Evolutionary conservation across 2,329 filamentous ascomycete species (phyloP).

Genomic region (Capronia americana): DNA sequence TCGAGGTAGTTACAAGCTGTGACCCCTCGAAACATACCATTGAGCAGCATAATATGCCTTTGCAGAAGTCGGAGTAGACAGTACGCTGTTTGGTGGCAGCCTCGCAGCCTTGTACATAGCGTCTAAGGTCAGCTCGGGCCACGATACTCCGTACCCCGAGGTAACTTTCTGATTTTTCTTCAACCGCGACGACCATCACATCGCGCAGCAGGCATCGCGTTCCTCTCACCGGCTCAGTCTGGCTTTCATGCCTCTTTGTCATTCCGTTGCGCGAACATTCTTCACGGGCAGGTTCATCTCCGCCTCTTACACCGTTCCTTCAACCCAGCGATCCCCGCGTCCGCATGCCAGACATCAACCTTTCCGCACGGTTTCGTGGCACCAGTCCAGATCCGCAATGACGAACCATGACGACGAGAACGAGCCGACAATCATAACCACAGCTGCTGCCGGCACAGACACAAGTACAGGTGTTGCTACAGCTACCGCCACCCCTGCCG

Average conservation of each 20-base stretch:
- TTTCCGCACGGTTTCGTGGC: not conserved
- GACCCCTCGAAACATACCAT: not conserved
- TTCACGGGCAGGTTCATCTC: constrained; percentile 29
- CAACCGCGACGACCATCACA: not conserved
- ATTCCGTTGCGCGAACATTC: not conserved
- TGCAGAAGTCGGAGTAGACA: not conserved
- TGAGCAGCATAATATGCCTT: not conserved
- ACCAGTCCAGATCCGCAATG: not conserved
- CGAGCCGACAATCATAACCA: not conserved
- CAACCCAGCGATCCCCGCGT: not conserved
- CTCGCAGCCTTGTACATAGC: not conserved
- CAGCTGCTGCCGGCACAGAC: not conserved
- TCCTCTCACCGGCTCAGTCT: not conserved
- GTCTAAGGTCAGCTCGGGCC: constrained; percentile 1
- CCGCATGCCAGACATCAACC: too few relatives aligned
- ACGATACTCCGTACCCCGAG: constrained; percentile 10
- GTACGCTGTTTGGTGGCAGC: not conserved
- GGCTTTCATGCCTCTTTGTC: constrained; percentile 25
- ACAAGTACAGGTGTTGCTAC: not conserved
- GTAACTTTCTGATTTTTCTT: not conserved
- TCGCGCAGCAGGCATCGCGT: not conserved
- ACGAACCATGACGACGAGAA: not conserved
- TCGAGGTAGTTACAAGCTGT: not conserved
- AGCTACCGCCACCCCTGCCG: not conserved
- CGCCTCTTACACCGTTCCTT: constrained; percentile 2